Evolutionary conservation across 1,284 basidiomycete genomes (phyloP), one percentile per base, ranked within the genome.

Genomic region (Rhizoctonia solani): DNA sequence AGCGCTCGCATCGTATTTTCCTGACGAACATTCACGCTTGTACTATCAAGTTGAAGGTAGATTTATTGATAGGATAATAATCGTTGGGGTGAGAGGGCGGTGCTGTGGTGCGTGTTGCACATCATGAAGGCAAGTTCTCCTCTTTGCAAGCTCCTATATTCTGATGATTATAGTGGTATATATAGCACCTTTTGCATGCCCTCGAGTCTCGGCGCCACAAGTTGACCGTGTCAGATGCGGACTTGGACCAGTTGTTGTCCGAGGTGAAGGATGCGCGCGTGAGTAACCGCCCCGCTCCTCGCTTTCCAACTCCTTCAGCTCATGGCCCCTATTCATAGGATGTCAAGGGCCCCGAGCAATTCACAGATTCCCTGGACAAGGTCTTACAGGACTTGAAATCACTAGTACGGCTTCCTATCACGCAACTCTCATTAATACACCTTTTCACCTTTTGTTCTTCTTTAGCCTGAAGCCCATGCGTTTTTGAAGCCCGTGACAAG

Each of bases 351-450:
- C 82, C 87, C n/a, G 93, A 96, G 75, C 86, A 89, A 23, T 98
- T 96, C 81, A 92, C 92, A 73, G 94, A 96, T 72, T 90, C 91
- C 0, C 81, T 97, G 55, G 95, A 98, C 75, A 90, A 90, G 70
- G 83, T 97, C 44, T 79, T 96, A 58, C 79, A 81, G 54, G 95
- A 98, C 80, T 82, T 98, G 69, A 87, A 88, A 74, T 88, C 88
- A 37, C 84, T 89, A 77, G 90, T 92, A 74, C 73, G 85, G 82
- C 34, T 54, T 46, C 9, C 52, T 68, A 27, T 55, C 50, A 27
- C 65, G 41, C 23, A 42, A 46, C 25, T 41, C n/a, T n/a, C n/a
- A n/a, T n/a, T n/a, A n/a, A n/a, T n/a, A n/a, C n/a, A n/a, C 67
- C 50, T 39, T 54, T 67, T 41, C 50, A 27, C 70, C 72, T 69